Base-by-base conservation (phyloP, 2,329 filamentous ascomycete genomes). In the Paradendryphiella salina region DNA sequence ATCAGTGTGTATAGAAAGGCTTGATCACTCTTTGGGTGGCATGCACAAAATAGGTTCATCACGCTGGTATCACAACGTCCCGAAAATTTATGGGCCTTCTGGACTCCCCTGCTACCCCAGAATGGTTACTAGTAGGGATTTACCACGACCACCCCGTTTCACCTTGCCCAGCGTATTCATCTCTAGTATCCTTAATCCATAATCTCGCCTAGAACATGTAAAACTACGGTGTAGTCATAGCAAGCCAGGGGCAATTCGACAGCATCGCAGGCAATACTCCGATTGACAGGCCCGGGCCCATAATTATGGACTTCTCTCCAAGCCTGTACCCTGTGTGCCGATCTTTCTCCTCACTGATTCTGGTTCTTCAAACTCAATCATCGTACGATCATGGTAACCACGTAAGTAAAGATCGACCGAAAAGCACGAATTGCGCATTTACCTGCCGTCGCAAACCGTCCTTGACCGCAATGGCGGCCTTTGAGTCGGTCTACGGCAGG, bases 1-100 rank as follows among this genome's bases (percentile, higher is more conserved):
- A 70, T 73, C 55, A 63, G 54, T 52, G 59, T 73, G 14, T 72
- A 72, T 58, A 66, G 61, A 50, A 73, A 67, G 58, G 44, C 50
- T 33, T 66, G 46, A 65, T 5, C 13, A 33, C 26, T 17, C 11
- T 20, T 28, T 13, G 9, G 36, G 13, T 21, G 32, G 20, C 14
- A 45, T 3, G 18, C 11, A 14, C 5, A 11, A 21, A 33, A 28
- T 35, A 3, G 17, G 13, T 13, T 10, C 17, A 9, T 3, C 13
- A 33, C 17, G 18, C 21, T 29, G 6, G 14, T 17, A 23, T 26
- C 9, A 26, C 28, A 29, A 35, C 15, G 15, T 14, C 21, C 18
- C 28, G 33, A 15, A 35, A 21, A 17, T n/a, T 35, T 42, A 32
- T 46, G 26, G 8, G 33, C 2, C 29, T 33, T 6, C 34, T 37